Base-by-base conservation (phyloP, 768 basidiomycete species). In the Xanthoconium purpureum region DNA sequence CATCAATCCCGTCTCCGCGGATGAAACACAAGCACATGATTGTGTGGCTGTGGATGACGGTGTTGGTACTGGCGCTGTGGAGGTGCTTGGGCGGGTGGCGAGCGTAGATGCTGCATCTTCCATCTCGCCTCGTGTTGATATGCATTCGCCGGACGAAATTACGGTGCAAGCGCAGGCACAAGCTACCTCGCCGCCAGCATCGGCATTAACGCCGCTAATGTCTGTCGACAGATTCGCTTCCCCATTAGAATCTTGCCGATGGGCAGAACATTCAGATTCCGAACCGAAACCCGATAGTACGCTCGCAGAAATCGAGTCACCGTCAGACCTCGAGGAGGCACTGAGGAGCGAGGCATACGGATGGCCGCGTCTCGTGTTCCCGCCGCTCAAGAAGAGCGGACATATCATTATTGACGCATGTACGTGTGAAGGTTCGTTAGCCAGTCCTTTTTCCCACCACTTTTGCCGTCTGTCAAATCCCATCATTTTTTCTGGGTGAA, bases 371-470 rank as follows among this genome's bases (percentile, higher is more conserved):
- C 79, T 98, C 35, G 82, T 98, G 49, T 89, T 92, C 62, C 86
- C 94, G n/a, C 96, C 97, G 32, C 67, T 97, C 66, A 97, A 97
- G 73, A 84, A 85, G 58, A 88, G 85, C 61, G 95, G 95, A 0
- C 96, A 98, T 70, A 82, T 98, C 60, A 87, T 94, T 48, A 76
- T 98, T 56, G 96, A 98, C 70, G 83, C 87, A 10, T 99, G 97
- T 69, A 87, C 87, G 13, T 66, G 83, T 2, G 81, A 90, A 77
- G 95, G 95, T 91, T 54, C 44, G 55, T 24, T 54, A n/a, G 5
- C 42, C 32, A 47, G 40, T 44, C 39, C 51, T 33, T 52, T 36
- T 57, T 63, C 53, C 44, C 53, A 57, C 57, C 32, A 15, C 39
- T 47, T 48, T 58, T 38, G 30, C 53, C 54, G 30, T 57, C 47